Evolutionary conservation across 345 rosid genomes (phyloP).

Genomic region (Salix arbutifolia): DNA sequence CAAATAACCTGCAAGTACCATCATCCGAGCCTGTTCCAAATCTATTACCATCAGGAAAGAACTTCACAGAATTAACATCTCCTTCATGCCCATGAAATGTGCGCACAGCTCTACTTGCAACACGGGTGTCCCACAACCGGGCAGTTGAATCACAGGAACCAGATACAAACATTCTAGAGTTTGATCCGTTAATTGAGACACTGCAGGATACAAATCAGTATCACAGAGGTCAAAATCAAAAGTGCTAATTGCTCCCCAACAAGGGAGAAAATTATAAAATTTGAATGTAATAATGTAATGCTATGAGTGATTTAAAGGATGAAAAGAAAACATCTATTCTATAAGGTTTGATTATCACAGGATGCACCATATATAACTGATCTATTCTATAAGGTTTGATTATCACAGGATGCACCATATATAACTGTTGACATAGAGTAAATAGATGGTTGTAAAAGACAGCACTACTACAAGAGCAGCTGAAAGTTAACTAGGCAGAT

Average conservation of each 20-base stretch:
- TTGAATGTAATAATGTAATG: neutral
- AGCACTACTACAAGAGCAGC: neutral
- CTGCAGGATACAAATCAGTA: constrained; percentile 34
- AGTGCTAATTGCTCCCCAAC: neutral
- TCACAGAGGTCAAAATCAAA: neutral
- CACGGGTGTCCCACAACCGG: constrained; percentile 93
- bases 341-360: neutral
- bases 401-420: neutral
- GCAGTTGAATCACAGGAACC: constrained; percentile 94
- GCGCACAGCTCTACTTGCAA: constrained; percentile 88
- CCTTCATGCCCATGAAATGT: constrained; percentile 92
- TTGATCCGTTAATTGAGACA: constrained; percentile 67
- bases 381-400: neutral
- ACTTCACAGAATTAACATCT: constrained; percentile 85
- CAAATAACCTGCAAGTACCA: constrained; percentile 94
- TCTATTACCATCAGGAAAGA: constrained; percentile 92
- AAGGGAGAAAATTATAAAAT: neutral
- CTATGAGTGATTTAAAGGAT: neutral
- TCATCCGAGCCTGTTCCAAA: constrained; percentile 96
- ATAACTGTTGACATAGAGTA: neutral
- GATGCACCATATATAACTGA: neutral
- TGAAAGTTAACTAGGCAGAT: neutral
- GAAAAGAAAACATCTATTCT: neutral
- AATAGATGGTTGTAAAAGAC: neutral
- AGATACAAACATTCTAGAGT: constrained; percentile 78